Percentiles rank a stretch among this genome's conserved stretches.
phyloP scores from a whole-genome alignment of 805 yeast species.

The Diddensiella caesifluorescens region DNA sequence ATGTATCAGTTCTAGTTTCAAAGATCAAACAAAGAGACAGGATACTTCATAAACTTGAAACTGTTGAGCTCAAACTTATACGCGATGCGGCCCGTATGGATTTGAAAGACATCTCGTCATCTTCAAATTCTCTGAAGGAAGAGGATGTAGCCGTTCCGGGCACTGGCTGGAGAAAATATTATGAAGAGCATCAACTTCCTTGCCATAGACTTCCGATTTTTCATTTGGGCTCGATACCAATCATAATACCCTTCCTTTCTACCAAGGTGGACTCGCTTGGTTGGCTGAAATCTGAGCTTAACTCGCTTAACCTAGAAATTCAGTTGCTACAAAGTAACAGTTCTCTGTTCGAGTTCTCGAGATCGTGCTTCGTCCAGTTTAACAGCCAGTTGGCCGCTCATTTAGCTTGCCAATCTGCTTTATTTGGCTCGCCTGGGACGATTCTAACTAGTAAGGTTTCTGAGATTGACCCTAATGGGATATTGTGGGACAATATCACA shows the following conservation, averaged over 20 bases:
- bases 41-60: constrained; percentile 37
- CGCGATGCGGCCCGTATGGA: too few species aligned
- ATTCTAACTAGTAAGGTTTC: background rate
- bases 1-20: constrained; percentile 36
- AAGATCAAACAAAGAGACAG: constrained; percentile 31
- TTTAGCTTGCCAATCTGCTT: constrained; percentile 40
- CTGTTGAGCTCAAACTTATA: constrained; percentile 37
- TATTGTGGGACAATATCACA: constrained; percentile 64
- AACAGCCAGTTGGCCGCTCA: constrained; percentile 51
- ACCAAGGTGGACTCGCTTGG: constrained; percentile 66
- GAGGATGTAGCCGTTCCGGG: constrained; percentile 13
- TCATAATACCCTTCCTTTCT: constrained; percentile 49
- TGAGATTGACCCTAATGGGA: constrained; percentile 60
- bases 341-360: constrained; percentile 32
- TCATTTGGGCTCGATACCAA: constrained; percentile 5
- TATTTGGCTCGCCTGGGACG: background rate
- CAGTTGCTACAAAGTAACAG: constrained; percentile 49
- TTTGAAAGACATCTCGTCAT: too few species aligned
- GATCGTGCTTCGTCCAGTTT: constrained; percentile 55
- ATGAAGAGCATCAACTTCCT: constrained; percentile 63
- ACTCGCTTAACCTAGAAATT: constrained; percentile 59
- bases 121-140: too few species aligned
- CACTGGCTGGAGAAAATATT: constrained; percentile 37
- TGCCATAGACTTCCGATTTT: constrained; percentile 46
- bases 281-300: constrained; percentile 57